Conservation (phyloP, 1,284 basidiomycete species). For the Irpex lacteus region DNA sequence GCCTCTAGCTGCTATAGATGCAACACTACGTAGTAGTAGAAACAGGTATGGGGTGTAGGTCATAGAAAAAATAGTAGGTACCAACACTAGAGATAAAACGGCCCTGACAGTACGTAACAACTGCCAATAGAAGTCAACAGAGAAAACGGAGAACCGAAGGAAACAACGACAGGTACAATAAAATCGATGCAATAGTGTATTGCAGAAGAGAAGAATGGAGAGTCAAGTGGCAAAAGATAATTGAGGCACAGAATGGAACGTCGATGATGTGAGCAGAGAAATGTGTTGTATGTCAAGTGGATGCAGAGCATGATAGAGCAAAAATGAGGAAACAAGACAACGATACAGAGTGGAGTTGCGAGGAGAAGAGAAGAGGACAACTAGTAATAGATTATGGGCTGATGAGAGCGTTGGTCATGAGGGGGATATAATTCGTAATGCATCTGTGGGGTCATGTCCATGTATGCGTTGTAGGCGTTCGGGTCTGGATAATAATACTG, state of each 20-base stretch:
- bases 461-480: slow-evolving; percentile 61
- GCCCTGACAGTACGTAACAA: not conserved
- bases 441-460: slow-evolving; percentile 59
- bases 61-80: not conserved
- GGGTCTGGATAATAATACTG: slow-evolving; percentile 66
- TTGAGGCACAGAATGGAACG: slow-evolving; percentile 1
- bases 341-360: slow-evolving; percentile 17
- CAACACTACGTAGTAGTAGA: not conserved
- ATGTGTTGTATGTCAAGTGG: slow-evolving; percentile 5
- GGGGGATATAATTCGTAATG: slow-evolving; percentile 66
- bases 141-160: not conserved
- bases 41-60: not conserved
- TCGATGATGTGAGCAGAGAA: slow-evolving; percentile 6
- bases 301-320: slow-evolving; percentile 29
- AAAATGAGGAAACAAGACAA: slow-evolving; percentile 13
- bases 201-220: not conserved
- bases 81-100: not conserved
- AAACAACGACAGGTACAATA: not conserved
- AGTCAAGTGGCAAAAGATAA: not conserved
- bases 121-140: not conserved
- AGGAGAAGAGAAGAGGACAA: slow-evolving; percentile 15
- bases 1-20: not conserved
- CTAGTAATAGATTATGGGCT: slow-evolving; percentile 58
- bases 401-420: slow-evolving; percentile 36
- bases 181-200: not conserved